A percentile compares a stretch with the other conserved stretches of the same genome.
phyloP scores from a whole-genome alignment of 352 stramenopile genomes.

The Blastocystis sp. region DNA sequence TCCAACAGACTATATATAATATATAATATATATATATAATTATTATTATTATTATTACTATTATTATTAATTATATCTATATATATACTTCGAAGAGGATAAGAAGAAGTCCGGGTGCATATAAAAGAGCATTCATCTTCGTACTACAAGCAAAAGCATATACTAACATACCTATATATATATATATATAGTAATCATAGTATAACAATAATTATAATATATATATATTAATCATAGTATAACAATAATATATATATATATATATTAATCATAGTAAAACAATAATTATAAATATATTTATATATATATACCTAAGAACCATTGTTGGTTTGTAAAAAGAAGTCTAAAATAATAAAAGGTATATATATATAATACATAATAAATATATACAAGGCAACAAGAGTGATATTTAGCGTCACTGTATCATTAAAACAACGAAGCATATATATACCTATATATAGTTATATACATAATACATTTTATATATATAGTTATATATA shows the following conservation, averaged over 20 bases:
- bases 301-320: slow-evolving; percentile 35
- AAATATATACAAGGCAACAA: slow-evolving; percentile 68
- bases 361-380: slow-evolving; percentile 47
- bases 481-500: slow-evolving; percentile 91
- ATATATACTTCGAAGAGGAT: slow-evolving; percentile 64
- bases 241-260: no score
- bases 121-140: slow-evolving; percentile 98
- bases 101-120: slow-evolving; percentile 78
- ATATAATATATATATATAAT: background rate
- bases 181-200: no score
- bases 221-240: no score
- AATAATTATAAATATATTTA: no score
- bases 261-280: no score
- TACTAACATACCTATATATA: slow-evolving; percentile 53
- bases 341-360: slow-evolving; percentile 10
- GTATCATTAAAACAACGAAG: slow-evolving; percentile 94
- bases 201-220: no score
- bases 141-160: slow-evolving; percentile 85
- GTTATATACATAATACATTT: no score
- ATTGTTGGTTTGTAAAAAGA: slow-evolving; percentile 45
- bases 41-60: no score
- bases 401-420: slow-evolving; percentile 77
- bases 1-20: slow-evolving; percentile 47
- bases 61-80: no score
- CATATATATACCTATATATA: no score